phyloP scores from a whole-genome alignment of 164 flowering plant genomes.

The Chloranthus sessilifolius region DNA sequence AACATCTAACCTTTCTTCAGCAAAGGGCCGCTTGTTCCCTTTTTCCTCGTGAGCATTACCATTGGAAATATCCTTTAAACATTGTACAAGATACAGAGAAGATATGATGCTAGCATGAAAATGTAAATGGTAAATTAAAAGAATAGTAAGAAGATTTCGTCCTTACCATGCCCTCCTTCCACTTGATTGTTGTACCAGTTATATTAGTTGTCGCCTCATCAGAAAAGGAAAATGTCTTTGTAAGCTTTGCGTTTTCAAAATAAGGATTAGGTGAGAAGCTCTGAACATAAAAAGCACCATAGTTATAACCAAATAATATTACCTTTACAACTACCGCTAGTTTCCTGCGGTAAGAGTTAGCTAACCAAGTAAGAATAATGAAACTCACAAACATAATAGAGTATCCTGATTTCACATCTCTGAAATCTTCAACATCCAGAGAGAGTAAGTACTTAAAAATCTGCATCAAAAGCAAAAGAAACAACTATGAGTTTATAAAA shows the following conservation, averaged over 20 bases:
- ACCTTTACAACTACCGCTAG: background rate
- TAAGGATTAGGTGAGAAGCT: conserved; percentile 40
- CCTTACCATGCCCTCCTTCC: conserved; percentile 57
- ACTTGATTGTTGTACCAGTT: conserved; percentile 40
- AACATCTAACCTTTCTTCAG: conserved; percentile 32
- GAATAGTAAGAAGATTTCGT: background rate
- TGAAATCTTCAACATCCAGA: conserved; percentile 36
- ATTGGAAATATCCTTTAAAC: conserved; percentile 35
- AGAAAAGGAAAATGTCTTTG: conserved; percentile 34
- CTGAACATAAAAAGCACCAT: conserved; percentile 23
- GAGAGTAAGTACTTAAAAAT: conserved; percentile 39
- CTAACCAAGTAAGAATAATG: background rate
- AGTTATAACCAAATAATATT: background rate
- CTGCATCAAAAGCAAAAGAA: conserved; percentile 15
- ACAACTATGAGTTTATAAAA: background rate
- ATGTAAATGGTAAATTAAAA: background rate
- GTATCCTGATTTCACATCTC: conserved; percentile 30
- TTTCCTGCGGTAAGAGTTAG: background rate
- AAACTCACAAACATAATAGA: conserved; percentile 30
- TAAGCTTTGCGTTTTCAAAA: conserved; percentile 45
- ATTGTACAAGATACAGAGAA: background rate
- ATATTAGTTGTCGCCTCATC: conserved; percentile 44
- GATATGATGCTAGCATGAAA: no score
- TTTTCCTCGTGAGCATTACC: conserved; percentile 34
- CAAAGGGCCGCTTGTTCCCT: conserved; percentile 35